Evolutionary conservation across 257 asterid species (phyloP).

Genomic region (Vinca minor): DNA sequence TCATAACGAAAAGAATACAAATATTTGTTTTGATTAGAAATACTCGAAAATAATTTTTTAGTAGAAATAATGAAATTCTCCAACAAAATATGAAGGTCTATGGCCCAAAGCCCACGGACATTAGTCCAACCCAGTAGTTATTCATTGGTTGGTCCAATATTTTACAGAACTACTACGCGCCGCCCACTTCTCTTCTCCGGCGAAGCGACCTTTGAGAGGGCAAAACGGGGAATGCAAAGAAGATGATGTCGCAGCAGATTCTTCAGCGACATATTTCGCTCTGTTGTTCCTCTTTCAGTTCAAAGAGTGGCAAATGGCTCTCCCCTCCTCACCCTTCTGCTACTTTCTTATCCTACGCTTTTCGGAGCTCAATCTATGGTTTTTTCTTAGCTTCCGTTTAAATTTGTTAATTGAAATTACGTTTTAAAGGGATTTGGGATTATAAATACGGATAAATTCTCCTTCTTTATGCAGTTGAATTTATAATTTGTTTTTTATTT

Average conservation of each 20-base stretch:
- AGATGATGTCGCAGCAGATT: conserved; percentile 26
- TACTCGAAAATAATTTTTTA: no score
- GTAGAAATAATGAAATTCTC: no score
- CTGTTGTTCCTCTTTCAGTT: conserved; percentile 20
- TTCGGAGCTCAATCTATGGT: no score
- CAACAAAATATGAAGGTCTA: no score
- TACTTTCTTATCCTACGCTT: conserved; percentile 17
- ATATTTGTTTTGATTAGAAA: no score
- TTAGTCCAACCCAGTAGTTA: no score
- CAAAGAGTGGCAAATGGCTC: conserved; percentile 23
- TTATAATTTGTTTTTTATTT: not conserved
- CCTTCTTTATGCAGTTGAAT: not conserved
- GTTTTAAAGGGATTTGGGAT: not conserved
- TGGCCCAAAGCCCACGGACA: no score
- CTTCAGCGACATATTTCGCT: conserved; percentile 43
- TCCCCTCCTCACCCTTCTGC: conserved; percentile 28
- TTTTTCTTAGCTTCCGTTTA: not conserved
- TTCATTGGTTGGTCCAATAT: no score
- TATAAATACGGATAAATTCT: not conserved
- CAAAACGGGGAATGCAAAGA: no score
- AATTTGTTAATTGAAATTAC: not conserved
- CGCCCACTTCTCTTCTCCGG: not conserved
- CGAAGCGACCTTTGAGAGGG: not conserved
- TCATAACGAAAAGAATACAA: no score
- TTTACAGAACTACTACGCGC: no score